Evolutionary conservation across 148 eudicot species (phyloP).

Genomic region (Silene uniflora): DNA sequence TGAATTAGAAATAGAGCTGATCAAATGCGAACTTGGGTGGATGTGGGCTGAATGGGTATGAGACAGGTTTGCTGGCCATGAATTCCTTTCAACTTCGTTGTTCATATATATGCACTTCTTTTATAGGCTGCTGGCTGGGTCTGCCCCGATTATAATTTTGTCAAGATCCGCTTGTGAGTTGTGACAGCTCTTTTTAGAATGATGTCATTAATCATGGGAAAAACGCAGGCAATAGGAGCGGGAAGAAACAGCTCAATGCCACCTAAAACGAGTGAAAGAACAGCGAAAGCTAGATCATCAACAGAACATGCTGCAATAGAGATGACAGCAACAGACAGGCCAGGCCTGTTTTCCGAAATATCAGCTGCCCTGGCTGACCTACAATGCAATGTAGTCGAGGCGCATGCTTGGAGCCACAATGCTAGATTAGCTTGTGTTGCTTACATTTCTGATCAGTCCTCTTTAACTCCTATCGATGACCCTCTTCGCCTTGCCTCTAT

Average conservation of each 20-base stretch:
- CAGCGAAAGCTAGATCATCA: conserved; percentile 1
- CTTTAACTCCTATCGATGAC: conserved; percentile 35
- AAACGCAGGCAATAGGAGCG: conserved; percentile 47
- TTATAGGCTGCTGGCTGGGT: too few species aligned
- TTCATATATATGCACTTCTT: too few species aligned
- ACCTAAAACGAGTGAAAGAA: not conserved
- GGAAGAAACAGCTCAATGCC: conserved; percentile 24
- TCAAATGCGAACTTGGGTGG: not conserved
- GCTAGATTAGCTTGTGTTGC: conserved; percentile 64
- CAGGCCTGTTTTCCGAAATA: conserved; percentile 71
- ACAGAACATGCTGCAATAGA: conserved; percentile 51
- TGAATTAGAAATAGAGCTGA: too few species aligned
- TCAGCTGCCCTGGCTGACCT: conserved; percentile 65
- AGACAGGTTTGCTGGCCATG: too few species aligned
- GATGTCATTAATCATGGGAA: not conserved
- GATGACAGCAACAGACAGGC: conserved; percentile 59
- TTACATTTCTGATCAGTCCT: conserved; percentile 48
- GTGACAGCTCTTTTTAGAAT: not conserved
- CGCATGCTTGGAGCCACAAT: conserved; percentile 79
- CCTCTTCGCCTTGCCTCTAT: conserved; percentile 48
- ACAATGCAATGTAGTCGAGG: conserved; percentile 58
- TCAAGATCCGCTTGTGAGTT: too few species aligned
- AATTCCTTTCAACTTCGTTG: too few species aligned
- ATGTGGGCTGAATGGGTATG: too few species aligned
- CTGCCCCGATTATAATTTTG: too few species aligned